These are phyloP conservation scores for Posidonia oceanica DNA, from an alignment of 116 monocot genomes.

Conservation along the genomic window DNA sequence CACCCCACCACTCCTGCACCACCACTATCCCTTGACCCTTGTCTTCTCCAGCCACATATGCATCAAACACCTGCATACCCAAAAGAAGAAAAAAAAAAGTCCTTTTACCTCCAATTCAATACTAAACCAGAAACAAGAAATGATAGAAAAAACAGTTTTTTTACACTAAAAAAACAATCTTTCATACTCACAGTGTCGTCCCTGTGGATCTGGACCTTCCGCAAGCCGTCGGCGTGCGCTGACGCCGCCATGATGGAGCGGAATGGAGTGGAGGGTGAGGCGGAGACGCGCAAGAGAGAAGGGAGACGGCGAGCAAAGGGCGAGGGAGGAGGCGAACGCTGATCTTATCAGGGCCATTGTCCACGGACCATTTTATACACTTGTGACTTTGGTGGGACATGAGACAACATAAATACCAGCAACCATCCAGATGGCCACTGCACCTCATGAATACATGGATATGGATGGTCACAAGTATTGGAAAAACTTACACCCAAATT, in stretches of 20 bases:
- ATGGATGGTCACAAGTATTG: too few species aligned
- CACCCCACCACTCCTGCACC: constrained; percentile 95
- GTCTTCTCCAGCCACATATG: constrained; percentile 68
- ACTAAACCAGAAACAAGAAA: not conserved
- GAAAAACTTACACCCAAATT: too few species aligned
- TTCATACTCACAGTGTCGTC: constrained; percentile 12
- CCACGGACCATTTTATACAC: too few species aligned
- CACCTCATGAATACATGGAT: too few species aligned
- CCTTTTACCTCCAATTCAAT: not conserved
- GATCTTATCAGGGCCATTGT: too few species aligned
- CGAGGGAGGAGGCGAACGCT: not conserved
- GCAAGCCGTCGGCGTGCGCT: not conserved
- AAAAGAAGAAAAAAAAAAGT: not conserved
- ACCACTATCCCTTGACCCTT: constrained; percentile 79
- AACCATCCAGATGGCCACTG: too few species aligned
- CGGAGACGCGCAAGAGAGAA: not conserved
- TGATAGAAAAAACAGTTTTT: not conserved
- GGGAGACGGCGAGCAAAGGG: not conserved
- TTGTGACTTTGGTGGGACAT: too few species aligned
- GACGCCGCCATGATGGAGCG: not conserved
- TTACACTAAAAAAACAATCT: not conserved
- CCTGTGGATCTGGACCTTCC: constrained; percentile 24
- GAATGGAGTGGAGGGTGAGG: not conserved
- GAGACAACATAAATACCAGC: too few species aligned
- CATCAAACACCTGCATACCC: constrained; percentile 56